Evolutionary conservation across 78 protist species (phyloP).

Genomic region (Cavenderia fasciculata): DNA sequence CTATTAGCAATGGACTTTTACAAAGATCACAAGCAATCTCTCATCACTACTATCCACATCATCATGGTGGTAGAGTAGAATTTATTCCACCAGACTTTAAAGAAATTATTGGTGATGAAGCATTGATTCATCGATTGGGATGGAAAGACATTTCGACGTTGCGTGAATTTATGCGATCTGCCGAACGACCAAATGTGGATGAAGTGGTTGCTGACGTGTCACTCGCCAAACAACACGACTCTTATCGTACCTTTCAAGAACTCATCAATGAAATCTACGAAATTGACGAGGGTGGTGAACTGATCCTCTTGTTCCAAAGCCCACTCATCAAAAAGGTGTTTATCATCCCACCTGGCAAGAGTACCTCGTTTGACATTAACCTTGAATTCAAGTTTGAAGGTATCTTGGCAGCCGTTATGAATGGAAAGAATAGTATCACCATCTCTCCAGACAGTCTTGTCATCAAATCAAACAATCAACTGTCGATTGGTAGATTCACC

Average conservation of each 20-base stretch:
- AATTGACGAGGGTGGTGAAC: conserved; percentile 65
- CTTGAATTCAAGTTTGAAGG: conserved; percentile 36
- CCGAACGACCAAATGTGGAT: conserved; percentile 21
- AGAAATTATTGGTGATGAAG: conserved; percentile 77
- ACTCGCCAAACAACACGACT: conserved; percentile 16
- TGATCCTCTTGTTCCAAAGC: conserved; percentile 53
- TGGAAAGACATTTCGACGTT: conserved; percentile 52
- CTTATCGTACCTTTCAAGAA: conserved; percentile 43
- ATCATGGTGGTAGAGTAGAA: neutral
- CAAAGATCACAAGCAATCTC: neutral
- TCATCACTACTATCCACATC: neutral
- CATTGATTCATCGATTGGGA: conserved; percentile 58
- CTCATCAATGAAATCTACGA: conserved; percentile 71
- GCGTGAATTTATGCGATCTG: conserved; percentile 25
- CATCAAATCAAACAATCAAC: conserved; percentile 16
- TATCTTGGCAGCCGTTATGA: conserved; percentile 16
- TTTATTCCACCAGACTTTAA: conserved; percentile 74
- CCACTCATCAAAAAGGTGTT: conserved; percentile 58
- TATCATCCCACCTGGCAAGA: conserved; percentile 27
- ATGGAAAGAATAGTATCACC: neutral
- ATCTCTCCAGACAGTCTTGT: neutral
- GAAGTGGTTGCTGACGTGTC: conserved; percentile 4
- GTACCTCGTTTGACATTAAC: neutral
- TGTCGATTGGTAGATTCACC: conserved; percentile 44
- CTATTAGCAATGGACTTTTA: neutral